Conservation (phyloP, 163 green algal species). For the Chlorella variabilis region DNA sequence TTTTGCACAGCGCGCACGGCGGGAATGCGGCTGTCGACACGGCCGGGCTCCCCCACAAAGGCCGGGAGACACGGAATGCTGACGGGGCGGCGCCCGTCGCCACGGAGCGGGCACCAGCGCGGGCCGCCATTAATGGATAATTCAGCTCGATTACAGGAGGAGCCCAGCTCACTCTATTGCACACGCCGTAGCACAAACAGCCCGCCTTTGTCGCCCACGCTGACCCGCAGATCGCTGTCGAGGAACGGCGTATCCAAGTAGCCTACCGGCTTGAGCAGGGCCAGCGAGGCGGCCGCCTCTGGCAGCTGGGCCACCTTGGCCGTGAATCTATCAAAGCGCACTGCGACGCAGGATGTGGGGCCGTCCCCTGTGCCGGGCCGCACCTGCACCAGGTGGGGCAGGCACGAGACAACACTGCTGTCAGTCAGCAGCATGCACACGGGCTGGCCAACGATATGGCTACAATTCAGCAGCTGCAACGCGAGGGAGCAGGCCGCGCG, state of each 20-base stretch:
- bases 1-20: too few relatives aligned
- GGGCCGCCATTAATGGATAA: too few relatives aligned
- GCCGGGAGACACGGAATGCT: too few relatives aligned
- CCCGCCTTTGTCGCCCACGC: slow-evolving; percentile 26
- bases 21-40: too few relatives aligned
- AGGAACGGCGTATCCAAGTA: slow-evolving; percentile 26
- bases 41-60: too few relatives aligned
- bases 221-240: slow-evolving; percentile 5
- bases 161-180: too few relatives aligned
- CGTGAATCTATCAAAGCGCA: slow-evolving; percentile 27
- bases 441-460: too few relatives aligned
- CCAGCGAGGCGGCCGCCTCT: background rate
- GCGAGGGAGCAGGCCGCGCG: too few relatives aligned
- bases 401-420: background rate
- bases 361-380: background rate
- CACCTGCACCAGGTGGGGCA: background rate
- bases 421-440: background rate
- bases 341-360: slow-evolving; percentile 4
- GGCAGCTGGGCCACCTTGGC: background rate
- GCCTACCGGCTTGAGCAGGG: slow-evolving; percentile 12
- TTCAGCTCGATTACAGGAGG: too few relatives aligned
- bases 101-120: too few relatives aligned
- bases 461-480: too few relatives aligned
- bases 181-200: slow-evolving; percentile 32
- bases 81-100: too few relatives aligned